Conservation (phyloP, 192 early-diverging fungal species). For the Linnemannia elongata region DNA sequence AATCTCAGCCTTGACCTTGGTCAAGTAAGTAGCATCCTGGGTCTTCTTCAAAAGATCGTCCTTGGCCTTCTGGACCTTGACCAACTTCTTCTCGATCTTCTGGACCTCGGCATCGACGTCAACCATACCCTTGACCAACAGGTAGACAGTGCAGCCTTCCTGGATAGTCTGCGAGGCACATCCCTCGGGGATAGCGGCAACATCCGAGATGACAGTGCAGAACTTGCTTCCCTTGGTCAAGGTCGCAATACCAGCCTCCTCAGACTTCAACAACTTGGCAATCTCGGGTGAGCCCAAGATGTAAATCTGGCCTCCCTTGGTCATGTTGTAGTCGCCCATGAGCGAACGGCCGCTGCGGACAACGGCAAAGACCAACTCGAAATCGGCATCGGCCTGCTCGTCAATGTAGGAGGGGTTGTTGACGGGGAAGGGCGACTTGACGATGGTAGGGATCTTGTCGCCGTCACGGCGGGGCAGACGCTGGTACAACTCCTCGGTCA, state of each 20-base stretch:
- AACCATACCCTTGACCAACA: conserved; percentile 82
- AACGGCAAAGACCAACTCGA: conserved; percentile 83
- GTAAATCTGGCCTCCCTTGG: conserved; percentile 70
- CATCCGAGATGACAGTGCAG: conserved; percentile 69
- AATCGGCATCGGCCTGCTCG: conserved; percentile 79
- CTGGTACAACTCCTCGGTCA: conserved; percentile 99
- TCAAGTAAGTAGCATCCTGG: conserved; percentile 75
- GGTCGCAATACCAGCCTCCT: conserved; percentile 75
- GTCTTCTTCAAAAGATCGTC: conserved; percentile 75
- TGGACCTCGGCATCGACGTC: conserved; percentile 87
- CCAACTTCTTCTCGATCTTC: conserved; percentile 83
- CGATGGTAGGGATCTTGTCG: conserved; percentile 78
- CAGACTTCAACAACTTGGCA: conserved; percentile 64
- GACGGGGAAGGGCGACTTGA: conserved; percentile 62
- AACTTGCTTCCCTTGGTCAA: conserved; percentile 82
- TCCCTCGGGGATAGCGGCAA: conserved; percentile 77
- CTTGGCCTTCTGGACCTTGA: conserved; percentile 73
- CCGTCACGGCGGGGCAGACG: conserved; percentile 86
- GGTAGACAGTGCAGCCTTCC: conserved; percentile 78
- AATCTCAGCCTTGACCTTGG: conserved; percentile 78
- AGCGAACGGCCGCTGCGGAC: conserved; percentile 84
- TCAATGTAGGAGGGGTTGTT: conserved; percentile 68
- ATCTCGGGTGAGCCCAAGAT: conserved; percentile 49
- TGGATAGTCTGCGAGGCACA: conserved; percentile 80
- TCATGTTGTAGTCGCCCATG: conserved; percentile 82